phyloP scores from a whole-genome alignment of 1,284 basidiomycete species.

The Apiotrichum akiyoshidainum region DNA sequence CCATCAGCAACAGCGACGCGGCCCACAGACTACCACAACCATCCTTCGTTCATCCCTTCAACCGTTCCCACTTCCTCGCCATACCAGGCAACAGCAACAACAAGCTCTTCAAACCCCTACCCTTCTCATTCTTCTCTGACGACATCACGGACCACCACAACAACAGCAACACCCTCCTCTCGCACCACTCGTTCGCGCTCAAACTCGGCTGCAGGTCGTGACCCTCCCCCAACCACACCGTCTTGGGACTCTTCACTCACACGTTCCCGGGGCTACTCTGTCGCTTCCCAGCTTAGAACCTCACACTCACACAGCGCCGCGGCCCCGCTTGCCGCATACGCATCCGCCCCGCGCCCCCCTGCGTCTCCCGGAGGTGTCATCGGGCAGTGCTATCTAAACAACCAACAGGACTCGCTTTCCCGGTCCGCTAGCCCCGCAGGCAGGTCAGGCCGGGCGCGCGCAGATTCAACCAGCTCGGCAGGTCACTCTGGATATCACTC shows the following conservation, averaged over 20 bases:
- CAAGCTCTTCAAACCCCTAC: too few species aligned
- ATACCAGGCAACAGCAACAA: too few species aligned
- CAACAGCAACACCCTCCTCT: neutral
- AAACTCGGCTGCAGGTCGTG: neutral
- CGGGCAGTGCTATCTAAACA: too few species aligned
- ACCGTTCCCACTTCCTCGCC: too few species aligned
- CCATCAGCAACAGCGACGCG: neutral
- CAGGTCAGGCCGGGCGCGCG: neutral
- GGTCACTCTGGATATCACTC: neutral
- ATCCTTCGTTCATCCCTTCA: neutral
- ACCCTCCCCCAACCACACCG: neutral
- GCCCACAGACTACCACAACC: neutral
- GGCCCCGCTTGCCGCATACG: too few species aligned
- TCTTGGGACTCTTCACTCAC: slow-evolving; percentile 1
- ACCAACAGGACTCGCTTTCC: neutral
- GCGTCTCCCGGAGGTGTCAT: too few species aligned
- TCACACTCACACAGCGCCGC: neutral
- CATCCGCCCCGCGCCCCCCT: neutral
- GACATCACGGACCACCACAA: neutral
- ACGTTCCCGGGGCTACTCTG: neutral
- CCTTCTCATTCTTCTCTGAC: too few species aligned
- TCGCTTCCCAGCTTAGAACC: neutral
- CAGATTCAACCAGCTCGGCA: slow-evolving; percentile 4
- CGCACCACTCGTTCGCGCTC: neutral
- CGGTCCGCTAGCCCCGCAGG: neutral